These are phyloP conservation scores for Conoideocrella luteorostrata DNA, from an alignment of 2,329 filamentous ascomycete genomes.

Conservation along the genomic window DNA sequence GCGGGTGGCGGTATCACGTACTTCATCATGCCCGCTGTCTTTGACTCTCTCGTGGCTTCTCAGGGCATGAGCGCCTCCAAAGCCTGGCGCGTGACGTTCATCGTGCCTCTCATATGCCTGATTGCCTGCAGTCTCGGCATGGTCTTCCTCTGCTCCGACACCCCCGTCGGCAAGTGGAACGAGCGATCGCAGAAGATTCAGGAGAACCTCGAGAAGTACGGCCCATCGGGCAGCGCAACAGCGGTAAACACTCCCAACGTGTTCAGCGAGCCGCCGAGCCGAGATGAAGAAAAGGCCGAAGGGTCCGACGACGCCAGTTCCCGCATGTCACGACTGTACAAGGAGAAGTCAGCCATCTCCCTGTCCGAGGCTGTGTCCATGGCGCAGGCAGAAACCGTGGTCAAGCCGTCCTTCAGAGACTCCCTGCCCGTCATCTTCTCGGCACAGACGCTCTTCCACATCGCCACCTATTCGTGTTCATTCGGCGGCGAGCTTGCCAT, in stretches of 20 bases:
- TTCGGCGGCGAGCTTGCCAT: slow-evolving; percentile 59
- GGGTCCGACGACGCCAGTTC: not conserved
- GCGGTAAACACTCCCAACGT: slow-evolving; percentile 46
- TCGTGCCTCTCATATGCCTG: slow-evolving; percentile 77
- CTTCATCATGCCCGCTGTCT: slow-evolving; percentile 88
- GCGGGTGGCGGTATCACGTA: slow-evolving; percentile 87
- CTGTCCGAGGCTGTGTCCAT: slow-evolving; percentile 48
- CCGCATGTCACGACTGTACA: slow-evolving; percentile 25
- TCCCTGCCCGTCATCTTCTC: slow-evolving; percentile 39
- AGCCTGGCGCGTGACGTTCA: slow-evolving; percentile 79
- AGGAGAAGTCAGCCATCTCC: slow-evolving; percentile 41
- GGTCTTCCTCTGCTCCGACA: slow-evolving; percentile 70
- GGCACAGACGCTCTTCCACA: slow-evolving; percentile 48
- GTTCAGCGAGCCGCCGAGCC: slow-evolving; percentile 33
- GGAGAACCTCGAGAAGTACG: slow-evolving; percentile 43
- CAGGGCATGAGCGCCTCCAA: slow-evolving; percentile 56
- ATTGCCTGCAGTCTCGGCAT: slow-evolving; percentile 59
- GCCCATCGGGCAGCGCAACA: slow-evolving; percentile 28
- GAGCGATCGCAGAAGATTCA: slow-evolving; percentile 57
- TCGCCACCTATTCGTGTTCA: slow-evolving; percentile 54
- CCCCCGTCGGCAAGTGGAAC: slow-evolving; percentile 74
- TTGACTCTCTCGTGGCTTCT: slow-evolving; percentile 61
- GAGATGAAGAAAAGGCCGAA: slow-evolving; percentile 23
- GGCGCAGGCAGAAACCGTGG: slow-evolving; percentile 44
- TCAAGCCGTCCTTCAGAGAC: slow-evolving; percentile 50